These are phyloP conservation scores for Piper longum DNA, from an alignment of 164 flowering plant genomes.

Conservation along the genomic window DNA sequence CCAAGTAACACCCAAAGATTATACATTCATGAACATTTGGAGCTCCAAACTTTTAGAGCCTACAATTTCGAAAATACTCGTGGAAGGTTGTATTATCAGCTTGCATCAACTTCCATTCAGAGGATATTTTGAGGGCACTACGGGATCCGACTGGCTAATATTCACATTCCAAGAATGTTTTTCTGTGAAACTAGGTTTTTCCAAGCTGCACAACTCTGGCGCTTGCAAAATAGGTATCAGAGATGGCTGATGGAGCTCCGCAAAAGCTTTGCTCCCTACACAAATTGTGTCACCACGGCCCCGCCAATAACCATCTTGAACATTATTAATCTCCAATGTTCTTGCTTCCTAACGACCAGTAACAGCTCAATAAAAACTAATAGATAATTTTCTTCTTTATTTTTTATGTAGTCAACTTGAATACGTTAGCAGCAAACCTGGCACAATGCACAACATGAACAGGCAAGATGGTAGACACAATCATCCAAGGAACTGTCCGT, in stretches of 20 bases:
- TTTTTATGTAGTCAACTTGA: not conserved
- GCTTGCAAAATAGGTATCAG: conserved; percentile 20
- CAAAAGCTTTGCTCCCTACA: conserved; percentile 39
- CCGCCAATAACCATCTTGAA: conserved; percentile 81
- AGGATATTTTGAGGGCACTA: conserved; percentile 1
- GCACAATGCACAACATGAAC: conserved; percentile 66
- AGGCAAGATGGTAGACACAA: conserved; percentile 58
- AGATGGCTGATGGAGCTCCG: conserved; percentile 46
- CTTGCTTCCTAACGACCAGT: conserved; percentile 50
- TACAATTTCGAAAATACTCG: too few species aligned
- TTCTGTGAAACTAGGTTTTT: conserved; percentile 7
- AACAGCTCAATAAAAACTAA: not conserved
- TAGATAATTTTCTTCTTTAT: not conserved
- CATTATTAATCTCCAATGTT: conserved; percentile 91
- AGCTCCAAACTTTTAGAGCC: too few species aligned
- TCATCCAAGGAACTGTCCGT: conserved; percentile 60
- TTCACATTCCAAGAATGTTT: conserved; percentile 15
- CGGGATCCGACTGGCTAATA: conserved; percentile 17
- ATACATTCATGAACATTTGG: too few species aligned
- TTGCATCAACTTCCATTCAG: not conserved
- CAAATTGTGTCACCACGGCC: conserved; percentile 92
- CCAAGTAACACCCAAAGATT: too few species aligned
- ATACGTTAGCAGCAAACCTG: conserved; percentile 28
- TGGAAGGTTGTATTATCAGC: too few species aligned
- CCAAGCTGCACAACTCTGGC: conserved; percentile 25